Evolutionary conservation across 2,329 filamentous ascomycete species (phyloP).

Genomic region (Scedosporium apiospermum): DNA sequence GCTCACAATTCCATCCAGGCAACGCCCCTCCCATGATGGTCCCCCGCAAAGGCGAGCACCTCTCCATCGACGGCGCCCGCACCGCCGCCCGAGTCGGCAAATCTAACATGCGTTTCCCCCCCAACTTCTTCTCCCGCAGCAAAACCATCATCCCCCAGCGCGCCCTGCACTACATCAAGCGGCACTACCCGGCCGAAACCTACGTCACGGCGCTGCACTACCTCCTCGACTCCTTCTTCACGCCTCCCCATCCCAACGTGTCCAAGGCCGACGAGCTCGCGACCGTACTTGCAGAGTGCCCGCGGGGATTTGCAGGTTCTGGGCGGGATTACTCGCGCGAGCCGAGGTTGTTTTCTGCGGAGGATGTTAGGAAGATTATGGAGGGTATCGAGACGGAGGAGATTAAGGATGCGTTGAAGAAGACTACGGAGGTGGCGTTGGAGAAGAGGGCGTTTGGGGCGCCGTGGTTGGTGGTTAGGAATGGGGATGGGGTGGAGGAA

Average conservation of each 20-base stretch:
- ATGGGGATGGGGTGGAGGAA: conserved; percentile 47
- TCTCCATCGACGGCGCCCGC: conserved; percentile 29
- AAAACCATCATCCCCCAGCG: conserved; percentile 50
- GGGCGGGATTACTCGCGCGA: conserved; percentile 10
- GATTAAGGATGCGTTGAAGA: conserved; percentile 36
- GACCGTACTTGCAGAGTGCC: conserved; percentile 22
- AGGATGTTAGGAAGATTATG: conserved; percentile 48
- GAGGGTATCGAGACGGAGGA: conserved; percentile 37
- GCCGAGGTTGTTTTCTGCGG: conserved; percentile 32
- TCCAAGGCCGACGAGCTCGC: conserved; percentile 42
- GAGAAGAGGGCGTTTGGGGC: conserved; percentile 63
- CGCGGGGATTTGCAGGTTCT: conserved; percentile 13
- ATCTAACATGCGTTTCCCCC: conserved; percentile 25
- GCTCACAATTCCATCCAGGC: conserved; percentile 27
- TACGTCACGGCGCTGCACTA: conserved; percentile 45
- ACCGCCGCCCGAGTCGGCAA: conserved; percentile 28
- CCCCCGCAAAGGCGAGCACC: conserved; percentile 56
- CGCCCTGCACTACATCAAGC: conserved; percentile 57
- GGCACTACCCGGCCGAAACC: conserved; percentile 33
- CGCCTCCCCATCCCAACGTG: conserved; percentile 47
- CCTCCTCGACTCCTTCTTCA: conserved; percentile 55
- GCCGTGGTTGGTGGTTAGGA: conserved; percentile 64
- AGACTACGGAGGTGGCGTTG: conserved; percentile 51
- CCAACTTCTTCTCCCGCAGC: conserved; percentile 31
- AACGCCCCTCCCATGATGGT: conserved; percentile 69